Conservation (phyloP, 129 eudicot genomes). For the carrot (Daucus carota) region DNA sequence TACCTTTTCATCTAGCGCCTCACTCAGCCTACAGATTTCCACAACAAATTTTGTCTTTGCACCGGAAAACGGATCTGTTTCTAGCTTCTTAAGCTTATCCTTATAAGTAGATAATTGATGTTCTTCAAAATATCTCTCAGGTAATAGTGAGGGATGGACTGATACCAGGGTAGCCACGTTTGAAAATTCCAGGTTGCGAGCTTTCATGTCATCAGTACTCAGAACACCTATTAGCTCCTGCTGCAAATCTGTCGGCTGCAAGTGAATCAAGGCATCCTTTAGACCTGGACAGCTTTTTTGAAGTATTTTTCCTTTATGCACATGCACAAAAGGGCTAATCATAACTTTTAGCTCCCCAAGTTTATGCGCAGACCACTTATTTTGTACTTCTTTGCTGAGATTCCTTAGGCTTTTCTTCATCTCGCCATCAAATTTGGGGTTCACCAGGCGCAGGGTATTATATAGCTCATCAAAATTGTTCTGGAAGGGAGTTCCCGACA, state of each 20-base stretch:
- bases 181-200: slow-evolving; percentile 26
- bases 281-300: slow-evolving; percentile 39
- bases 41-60: slow-evolving; percentile 51
- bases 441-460: slow-evolving; percentile 53
- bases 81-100: slow-evolving; percentile 16
- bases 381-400: slow-evolving; percentile 1
- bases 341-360: slow-evolving; percentile 34
- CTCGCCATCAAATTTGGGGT: slow-evolving; percentile 30
- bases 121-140: slow-evolving; percentile 11
- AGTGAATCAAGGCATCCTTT: slow-evolving; percentile 25
- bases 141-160: slow-evolving; percentile 43
- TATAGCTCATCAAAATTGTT: slow-evolving; percentile 62
- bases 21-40: slow-evolving; percentile 44
- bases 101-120: slow-evolving; percentile 10
- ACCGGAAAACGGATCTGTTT: slow-evolving; percentile 28
- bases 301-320: slow-evolving; percentile 42
- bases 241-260: slow-evolving; percentile 41
- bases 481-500: slow-evolving; percentile 89
- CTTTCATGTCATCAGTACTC: neutral
- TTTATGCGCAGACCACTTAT: neutral
- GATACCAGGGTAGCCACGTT: slow-evolving; percentile 37
- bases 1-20: slow-evolving; percentile 37
- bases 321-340: slow-evolving; percentile 56
- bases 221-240: neutral
- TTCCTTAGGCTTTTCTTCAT: slow-evolving; percentile 17